phyloP scores from a whole-genome alignment of 805 yeast genomes.

The Monosporozyma solicola region DNA sequence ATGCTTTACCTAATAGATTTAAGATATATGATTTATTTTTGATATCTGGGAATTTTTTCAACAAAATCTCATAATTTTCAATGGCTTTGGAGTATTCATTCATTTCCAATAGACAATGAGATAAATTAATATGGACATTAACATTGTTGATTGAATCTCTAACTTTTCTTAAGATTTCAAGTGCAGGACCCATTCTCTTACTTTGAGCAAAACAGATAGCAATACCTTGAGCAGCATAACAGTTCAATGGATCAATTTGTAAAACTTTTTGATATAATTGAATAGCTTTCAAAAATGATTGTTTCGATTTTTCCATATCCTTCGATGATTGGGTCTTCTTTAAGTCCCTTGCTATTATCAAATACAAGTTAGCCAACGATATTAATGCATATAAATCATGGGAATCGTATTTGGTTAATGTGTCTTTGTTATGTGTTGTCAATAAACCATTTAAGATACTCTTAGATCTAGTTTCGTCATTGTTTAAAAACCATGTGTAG shows the following conservation, averaged over 20 bases:
- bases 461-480: conserved; percentile 35
- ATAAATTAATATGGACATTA: conserved; percentile 75
- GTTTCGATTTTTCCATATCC: conserved; percentile 47
- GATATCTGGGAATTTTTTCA: conserved; percentile 49
- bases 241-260: conserved; percentile 72
- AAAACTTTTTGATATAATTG: conserved; percentile 86
- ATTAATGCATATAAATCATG: conserved; percentile 87
- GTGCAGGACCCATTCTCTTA: conserved; percentile 62
- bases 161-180: conserved; percentile 79
- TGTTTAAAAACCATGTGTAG: conserved; percentile 78
- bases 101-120: conserved; percentile 77
- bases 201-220: conserved; percentile 89
- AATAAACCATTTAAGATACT: conserved; percentile 46
- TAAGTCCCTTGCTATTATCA: conserved; percentile 69
- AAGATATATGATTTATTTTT: conserved; percentile 57
- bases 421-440: conserved; percentile 72
- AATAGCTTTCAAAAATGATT: conserved; percentile 80
- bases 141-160: conserved; percentile 84
- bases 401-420: conserved; percentile 70
- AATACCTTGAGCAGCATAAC: conserved; percentile 95
- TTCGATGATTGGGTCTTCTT: conserved; percentile 35
- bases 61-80: conserved; percentile 79
- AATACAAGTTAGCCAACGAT: conserved; percentile 82
- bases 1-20: conserved; percentile 74
- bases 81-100: conserved; percentile 78